Evolutionary conservation across 129 eudicot genomes (phyloP).

Genomic region (Glebionis coronaria): DNA sequence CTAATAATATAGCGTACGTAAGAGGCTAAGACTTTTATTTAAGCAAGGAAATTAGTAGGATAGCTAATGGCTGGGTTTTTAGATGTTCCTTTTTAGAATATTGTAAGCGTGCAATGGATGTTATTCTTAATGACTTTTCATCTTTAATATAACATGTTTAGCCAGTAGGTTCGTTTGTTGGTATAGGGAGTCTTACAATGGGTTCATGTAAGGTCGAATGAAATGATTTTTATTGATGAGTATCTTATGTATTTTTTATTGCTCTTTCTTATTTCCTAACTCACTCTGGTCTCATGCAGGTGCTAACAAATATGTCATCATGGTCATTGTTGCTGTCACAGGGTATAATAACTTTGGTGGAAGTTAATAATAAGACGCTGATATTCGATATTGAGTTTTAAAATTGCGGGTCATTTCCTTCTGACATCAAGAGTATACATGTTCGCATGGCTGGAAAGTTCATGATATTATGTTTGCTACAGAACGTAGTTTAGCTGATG

Average conservation of each 20-base stretch:
- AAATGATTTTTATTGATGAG: not conserved
- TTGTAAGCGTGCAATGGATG: too few species aligned
- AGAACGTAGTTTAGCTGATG: slow-evolving; percentile 71
- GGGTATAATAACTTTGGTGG: slow-evolving; percentile 97
- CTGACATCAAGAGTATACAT: not conserved
- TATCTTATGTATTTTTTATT: not conserved
- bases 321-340: slow-evolving; percentile 54
- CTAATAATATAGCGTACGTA: too few species aligned
- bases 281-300: slow-evolving; percentile 39
- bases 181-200: too few species aligned
- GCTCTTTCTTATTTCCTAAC: not conserved
- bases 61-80: too few species aligned
- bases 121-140: too few species aligned
- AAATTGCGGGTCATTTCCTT: not conserved
- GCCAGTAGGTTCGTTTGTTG: not conserved
- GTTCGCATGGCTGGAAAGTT: slow-evolving; percentile 84
- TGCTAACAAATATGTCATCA: slow-evolving; percentile 48
- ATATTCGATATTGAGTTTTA: not conserved
- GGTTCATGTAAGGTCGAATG: not conserved
- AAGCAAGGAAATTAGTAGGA: too few species aligned
- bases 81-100: too few species aligned
- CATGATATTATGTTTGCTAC: slow-evolving; percentile 93
- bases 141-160: not conserved
- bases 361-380: slow-evolving; percentile 50
- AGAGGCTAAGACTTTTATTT: too few species aligned